Base-by-base conservation (phyloP, 1,284 basidiomycete species). In the Cutaneotrichosporon sp. region DNA sequence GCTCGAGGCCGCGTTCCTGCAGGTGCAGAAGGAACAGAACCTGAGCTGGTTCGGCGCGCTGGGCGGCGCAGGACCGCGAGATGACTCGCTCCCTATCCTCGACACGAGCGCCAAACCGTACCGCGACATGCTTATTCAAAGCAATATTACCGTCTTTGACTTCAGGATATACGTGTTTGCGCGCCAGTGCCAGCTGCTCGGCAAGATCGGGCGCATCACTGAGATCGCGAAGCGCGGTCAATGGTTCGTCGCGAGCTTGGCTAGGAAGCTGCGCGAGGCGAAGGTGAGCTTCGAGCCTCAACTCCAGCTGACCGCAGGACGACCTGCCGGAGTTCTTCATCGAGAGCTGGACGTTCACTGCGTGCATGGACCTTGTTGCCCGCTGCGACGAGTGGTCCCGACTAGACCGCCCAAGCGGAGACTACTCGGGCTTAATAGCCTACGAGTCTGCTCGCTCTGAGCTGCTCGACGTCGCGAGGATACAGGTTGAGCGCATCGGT, bases 321-420 rank as follows among this genome's bases (percentile, higher is more conserved):
- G 84, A 85, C 5, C 83, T 97, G n/a, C 88, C 91, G 1, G 81
- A 82, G 22, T 86, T 88, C 73, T 97, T 97, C 73, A 84, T 97
- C 47, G 92, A 97, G 77, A 90, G 90, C 0, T 99, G 97, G 96
- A 90, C 87, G 26, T 98, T 93, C 78, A 92, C 91, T 11, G 92
- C 93, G 1, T 89, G 92, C 26, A 83, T 96, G 61, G 92, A 90
- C 71, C 88, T 90, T 50, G 88, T 96, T 14, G 88, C 92, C 21
- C 88, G 90, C 71, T 92, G 90, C 72, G 90, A 94, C 72, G 81
- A 82, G 5, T 95, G 92, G 91, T 85, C 86, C 0, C 49, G 78
- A 11, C 66, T 73, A 34, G 75, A 76, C 52, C 68, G 74, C 22
- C 76, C 76, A 2, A 75, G 79, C 84, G 56, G 81, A 79, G 63